phyloP scores from a whole-genome alignment of 2,329 filamentous ascomycete genomes.

The Diplodia scrobiculata region DNA sequence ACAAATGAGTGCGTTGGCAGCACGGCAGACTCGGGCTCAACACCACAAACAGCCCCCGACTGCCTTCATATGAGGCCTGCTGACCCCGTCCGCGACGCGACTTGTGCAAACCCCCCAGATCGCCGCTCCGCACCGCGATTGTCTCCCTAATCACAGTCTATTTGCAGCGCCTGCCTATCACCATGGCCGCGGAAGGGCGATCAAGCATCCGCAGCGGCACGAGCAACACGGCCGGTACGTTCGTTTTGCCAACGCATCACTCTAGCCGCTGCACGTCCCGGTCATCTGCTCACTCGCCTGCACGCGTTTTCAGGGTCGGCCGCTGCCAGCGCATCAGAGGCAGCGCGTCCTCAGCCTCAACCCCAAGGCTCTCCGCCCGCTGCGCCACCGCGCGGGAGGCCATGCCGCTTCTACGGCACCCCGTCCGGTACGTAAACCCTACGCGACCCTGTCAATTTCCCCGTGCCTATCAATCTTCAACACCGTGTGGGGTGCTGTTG shows the following conservation, averaged over 20 bases:
- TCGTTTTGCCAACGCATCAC: constrained; percentile 32
- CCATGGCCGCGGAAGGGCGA: constrained; percentile 33
- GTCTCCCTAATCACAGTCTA: constrained; percentile 23
- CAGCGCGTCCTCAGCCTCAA: constrained; percentile 37
- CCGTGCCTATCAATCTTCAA: constrained; percentile 4
- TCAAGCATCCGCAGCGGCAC: constrained; percentile 40
- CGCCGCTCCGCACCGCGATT: constrained; percentile 21
- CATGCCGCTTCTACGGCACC: constrained; percentile 46
- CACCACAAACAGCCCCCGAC: constrained; percentile 7
- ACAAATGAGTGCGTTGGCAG: constrained; percentile 9
- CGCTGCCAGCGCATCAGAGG: constrained; percentile 32
- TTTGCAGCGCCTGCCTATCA: constrained; percentile 18
- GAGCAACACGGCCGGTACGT: constrained; percentile 31
- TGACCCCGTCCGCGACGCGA: constrained; percentile 19
- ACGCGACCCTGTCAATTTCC: constrained; percentile 18
- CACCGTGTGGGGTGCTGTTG: constrained; percentile 9
- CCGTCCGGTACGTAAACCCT: constrained; percentile 48
- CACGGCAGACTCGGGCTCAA: neutral
- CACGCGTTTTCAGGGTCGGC: constrained; percentile 18
- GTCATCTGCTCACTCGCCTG: constrained; percentile 22
- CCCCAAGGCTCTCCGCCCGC: constrained; percentile 36
- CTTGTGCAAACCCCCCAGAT: constrained; percentile 20
- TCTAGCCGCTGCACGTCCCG: constrained; percentile 28
- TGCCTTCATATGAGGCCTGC: constrained; percentile 19
- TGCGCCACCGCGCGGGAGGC: constrained; percentile 37